These are phyloP conservation scores for Musa troglodytarum DNA, from an alignment of 176 grass and related monocot species.

Conservation along the genomic window DNA sequence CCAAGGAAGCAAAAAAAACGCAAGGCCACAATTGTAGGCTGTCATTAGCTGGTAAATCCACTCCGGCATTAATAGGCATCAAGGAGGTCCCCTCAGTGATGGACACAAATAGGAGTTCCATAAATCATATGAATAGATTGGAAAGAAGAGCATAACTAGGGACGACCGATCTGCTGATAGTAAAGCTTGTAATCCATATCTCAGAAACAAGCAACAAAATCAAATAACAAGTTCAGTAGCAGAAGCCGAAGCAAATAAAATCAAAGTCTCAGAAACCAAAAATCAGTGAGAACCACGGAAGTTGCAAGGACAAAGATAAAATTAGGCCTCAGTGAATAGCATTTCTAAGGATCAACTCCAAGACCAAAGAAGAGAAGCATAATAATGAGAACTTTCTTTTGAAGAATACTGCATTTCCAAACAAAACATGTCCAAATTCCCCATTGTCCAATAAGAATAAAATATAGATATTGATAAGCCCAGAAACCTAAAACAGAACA, in stretches of 20 bases:
- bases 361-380: no score
- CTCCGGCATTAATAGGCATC: not conserved
- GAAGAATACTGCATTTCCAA: no score
- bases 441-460: no score
- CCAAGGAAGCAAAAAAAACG: not conserved
- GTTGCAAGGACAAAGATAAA: not conserved
- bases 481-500: no score
- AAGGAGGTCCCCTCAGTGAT: no score
- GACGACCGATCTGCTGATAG: no score
- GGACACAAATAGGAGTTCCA: not conserved
- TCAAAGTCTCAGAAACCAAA: not conserved
- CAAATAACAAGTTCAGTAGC: not conserved
- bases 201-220: not conserved
- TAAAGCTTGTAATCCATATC: not conserved
- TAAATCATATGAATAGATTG: not conserved
- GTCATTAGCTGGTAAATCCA: not conserved
- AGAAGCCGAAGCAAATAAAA: not conserved
- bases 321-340: no score
- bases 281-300: not conserved
- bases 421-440: no score
- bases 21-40: not conserved
- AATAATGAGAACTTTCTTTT: no score
- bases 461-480: no score
- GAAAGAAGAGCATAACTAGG: no score
- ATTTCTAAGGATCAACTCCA: no score